These are phyloP conservation scores for Micractinium conductrix DNA, from an alignment of 139 green algal species.

Conservation along the genomic window DNA sequence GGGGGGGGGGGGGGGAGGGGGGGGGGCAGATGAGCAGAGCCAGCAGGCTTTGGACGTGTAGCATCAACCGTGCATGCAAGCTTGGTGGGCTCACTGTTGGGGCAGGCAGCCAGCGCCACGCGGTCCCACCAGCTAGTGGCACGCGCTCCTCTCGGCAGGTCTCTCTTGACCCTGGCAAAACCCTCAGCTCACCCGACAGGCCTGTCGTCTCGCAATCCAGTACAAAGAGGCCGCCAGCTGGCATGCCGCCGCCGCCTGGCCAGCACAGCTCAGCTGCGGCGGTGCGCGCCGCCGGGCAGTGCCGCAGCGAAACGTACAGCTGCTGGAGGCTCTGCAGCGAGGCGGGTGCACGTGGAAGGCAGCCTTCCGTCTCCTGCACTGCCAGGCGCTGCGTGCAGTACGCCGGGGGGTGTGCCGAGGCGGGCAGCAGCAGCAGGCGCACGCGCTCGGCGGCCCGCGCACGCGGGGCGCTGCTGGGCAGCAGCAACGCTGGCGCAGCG, in stretches of 20 bases:
- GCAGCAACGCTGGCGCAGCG: neutral
- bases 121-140: neutral
- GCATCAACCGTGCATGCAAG: neutral
- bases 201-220: constrained; percentile 28
- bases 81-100: neutral
- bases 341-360: neutral
- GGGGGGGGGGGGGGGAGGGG: neutral
- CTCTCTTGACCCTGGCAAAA: neutral
- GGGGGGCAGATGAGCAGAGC: neutral
- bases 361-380: neutral
- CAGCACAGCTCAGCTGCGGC: neutral
- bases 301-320: neutral
- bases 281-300: neutral
- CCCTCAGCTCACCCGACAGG: neutral
- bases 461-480: no score
- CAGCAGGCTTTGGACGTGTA: neutral
- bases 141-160: no score
- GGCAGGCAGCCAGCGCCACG: neutral
- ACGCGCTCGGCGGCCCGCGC: neutral
- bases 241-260: neutral
- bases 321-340: constrained; percentile 16
- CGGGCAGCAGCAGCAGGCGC: constrained; percentile 18
- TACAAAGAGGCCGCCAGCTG: neutral
- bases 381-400: constrained; percentile 8
- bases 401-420: neutral